These are phyloP conservation scores for Plasmodium billcollinsi DNA, from an alignment of 169 alveolate species.

Conservation along the genomic window DNA sequence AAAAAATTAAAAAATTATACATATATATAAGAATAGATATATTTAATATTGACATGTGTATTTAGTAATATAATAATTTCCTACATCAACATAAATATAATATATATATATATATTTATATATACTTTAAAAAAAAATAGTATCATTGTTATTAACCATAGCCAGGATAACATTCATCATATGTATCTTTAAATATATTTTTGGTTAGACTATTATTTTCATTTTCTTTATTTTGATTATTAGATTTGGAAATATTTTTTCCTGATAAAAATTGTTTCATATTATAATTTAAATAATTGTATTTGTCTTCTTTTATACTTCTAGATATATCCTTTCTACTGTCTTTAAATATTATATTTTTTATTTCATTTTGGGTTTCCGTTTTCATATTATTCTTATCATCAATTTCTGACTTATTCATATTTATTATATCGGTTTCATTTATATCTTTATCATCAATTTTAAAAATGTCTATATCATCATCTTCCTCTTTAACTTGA, in stretches of 20 bases:
- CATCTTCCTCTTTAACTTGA: slow-evolving; percentile 20
- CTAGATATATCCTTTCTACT: background rate
- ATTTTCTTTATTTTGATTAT: slow-evolving; percentile 6
- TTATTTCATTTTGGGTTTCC: background rate
- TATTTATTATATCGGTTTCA: slow-evolving; percentile 5
- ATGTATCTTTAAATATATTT: slow-evolving; percentile 58
- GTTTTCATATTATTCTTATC: background rate
- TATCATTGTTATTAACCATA: slow-evolving; percentile 1
- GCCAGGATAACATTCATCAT: slow-evolving; percentile 74
- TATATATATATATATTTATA: no score
- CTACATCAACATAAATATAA: no score
- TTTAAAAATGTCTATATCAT: slow-evolving; percentile 55
- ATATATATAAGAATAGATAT: background rate
- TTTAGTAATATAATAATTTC: no score
- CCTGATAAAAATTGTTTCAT: background rate
- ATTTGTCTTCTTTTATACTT: background rate
- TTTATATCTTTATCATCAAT: slow-evolving; percentile 6
- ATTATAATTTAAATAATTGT: slow-evolving; percentile 1
- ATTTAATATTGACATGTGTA: background rate
- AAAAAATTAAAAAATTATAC: no score
- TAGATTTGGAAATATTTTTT: slow-evolving; percentile 12
- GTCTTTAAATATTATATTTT: background rate
- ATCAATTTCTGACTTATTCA: background rate
- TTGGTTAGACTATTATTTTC: slow-evolving; percentile 44
- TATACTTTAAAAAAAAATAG: background rate